Conservation (phyloP, 148 eudicot genomes). For the Dianthus caryophyllus region DNA sequence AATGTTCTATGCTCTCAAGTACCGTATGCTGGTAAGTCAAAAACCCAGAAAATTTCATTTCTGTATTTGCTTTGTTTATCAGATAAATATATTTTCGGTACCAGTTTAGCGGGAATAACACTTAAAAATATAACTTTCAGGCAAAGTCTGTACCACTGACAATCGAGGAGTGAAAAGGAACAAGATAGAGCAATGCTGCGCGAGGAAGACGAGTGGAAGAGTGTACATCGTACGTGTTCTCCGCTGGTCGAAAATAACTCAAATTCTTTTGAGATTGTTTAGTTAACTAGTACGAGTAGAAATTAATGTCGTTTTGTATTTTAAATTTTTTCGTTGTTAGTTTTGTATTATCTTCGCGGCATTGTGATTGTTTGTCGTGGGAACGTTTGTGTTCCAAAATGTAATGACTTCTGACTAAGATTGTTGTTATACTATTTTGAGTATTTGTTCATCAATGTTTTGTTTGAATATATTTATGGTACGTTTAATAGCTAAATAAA, state of each 20-base stretch:
- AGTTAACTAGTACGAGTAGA: too few species aligned
- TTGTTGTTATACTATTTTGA: background rate
- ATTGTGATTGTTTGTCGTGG: conserved; percentile 28
- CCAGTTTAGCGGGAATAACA: background rate
- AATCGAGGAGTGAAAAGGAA: conserved; percentile 35
- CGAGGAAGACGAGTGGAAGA: conserved; percentile 23
- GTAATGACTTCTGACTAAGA: conserved; percentile 6
- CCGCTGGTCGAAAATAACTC: conserved; percentile 27
- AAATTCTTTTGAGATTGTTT: conserved; percentile 35
- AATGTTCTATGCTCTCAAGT: conserved; percentile 94
- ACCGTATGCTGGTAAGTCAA: conserved; percentile 63
- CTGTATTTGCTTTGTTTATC: background rate
- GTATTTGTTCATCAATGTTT: background rate
- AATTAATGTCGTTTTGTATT: conserved; percentile 3
- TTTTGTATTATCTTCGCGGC: conserved; percentile 22
- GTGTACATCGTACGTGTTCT: too few species aligned
- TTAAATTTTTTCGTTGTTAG: background rate
- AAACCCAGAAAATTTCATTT: background rate
- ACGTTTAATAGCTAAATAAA: too few species aligned
- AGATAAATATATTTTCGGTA: background rate
- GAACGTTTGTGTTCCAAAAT: conserved; percentile 25
- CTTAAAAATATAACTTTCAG: conserved; percentile 30
- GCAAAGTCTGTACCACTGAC: conserved; percentile 85
- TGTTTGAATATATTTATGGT: too few species aligned
- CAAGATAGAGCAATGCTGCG: background rate